Percentiles rank a stretch among this genome's conserved stretches.
Conservation (phyloP, 768 basidiomycete species). For the Chlorophyllum brunneum region DNA sequence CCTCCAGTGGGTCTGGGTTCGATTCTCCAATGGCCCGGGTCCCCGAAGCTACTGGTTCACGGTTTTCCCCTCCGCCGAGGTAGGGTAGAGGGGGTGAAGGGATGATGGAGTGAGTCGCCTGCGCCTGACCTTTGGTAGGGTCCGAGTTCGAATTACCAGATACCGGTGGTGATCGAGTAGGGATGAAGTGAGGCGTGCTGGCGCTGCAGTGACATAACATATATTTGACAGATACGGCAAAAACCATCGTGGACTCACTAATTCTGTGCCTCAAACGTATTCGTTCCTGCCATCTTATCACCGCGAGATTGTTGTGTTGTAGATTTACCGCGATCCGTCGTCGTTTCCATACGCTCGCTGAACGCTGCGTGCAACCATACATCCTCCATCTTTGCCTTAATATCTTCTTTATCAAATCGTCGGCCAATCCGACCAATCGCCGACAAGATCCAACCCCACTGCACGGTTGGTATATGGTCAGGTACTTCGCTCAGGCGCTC, state of each 20-base stretch:
- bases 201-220: neutral
- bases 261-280: neutral
- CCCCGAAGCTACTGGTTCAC: neutral
- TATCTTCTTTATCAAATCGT: conserved; percentile 24
- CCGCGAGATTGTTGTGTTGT: neutral
- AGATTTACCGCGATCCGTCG: conserved; percentile 22
- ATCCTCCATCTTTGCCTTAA: conserved; percentile 29
- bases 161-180: neutral
- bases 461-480: conserved; percentile 57
- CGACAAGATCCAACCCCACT: conserved; percentile 57
- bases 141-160: neutral
- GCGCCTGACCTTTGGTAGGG: neutral
- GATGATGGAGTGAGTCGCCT: neutral
- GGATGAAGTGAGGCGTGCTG: neutral
- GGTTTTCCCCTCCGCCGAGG: neutral
- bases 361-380: conserved; percentile 46
- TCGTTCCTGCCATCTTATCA: neutral
- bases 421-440: conserved; percentile 26
- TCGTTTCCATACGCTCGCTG: conserved; percentile 42
- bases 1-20: conserved; percentile 53
- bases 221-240: neutral
- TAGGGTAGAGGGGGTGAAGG: neutral
- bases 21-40: neutral
- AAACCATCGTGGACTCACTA: neutral
- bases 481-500: conserved; percentile 55